Evolutionary conservation across 768 basidiomycete species (phyloP), one percentile per base, ranked within the genome.

Genomic region (Naganishia randhawae): DNA sequence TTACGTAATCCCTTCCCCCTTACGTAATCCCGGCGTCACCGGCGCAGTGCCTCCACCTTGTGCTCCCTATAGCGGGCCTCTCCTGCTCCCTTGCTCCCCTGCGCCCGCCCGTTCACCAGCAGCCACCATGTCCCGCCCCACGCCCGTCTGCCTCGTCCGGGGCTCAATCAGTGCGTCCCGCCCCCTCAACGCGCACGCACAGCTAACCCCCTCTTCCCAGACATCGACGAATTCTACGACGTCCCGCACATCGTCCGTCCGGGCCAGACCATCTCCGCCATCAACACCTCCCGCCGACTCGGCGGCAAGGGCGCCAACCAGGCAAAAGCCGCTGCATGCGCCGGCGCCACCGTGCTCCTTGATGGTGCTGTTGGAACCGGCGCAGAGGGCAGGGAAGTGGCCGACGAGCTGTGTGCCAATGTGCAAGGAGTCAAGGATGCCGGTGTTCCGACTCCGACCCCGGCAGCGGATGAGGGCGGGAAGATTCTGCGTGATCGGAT

Each of bases 271-370:
- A 80, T 82, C 55, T 77, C 80, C 1, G 81, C 81, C 0, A 76
- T 73, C 13, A 66, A 57, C 0, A 76, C 77, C 63, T 75, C 76
- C 3, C 71, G 77, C 7, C 71, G 77, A 41, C 75, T 81, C 10
- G 82, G 82, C 2, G 82, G 82, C 0, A 83, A 83, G 66, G 82
- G 82, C 14, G 82, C 81, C 9, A 83, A 83, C 66, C 81, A 81
- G 64, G 79, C 82, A n/a, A 76, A 74, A 35, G 75, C 82, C 0
- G 75, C 79, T 1, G 82, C 81, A 19, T 51, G 67, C 71, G 78
- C 78, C 7, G 77, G 77, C 7, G 78, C 75, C 0, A 1, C 10
- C 1, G 80, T 81, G 13, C 71, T 71, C 19, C 65, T 82, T 39
- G 79, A 81, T 48, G 81, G 76, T 0, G 65, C 68, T 35, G 70